Evolutionary conservation across 2,329 filamentous ascomycete species (phyloP).

Genomic region (Aureobasidium namibiae): DNA sequence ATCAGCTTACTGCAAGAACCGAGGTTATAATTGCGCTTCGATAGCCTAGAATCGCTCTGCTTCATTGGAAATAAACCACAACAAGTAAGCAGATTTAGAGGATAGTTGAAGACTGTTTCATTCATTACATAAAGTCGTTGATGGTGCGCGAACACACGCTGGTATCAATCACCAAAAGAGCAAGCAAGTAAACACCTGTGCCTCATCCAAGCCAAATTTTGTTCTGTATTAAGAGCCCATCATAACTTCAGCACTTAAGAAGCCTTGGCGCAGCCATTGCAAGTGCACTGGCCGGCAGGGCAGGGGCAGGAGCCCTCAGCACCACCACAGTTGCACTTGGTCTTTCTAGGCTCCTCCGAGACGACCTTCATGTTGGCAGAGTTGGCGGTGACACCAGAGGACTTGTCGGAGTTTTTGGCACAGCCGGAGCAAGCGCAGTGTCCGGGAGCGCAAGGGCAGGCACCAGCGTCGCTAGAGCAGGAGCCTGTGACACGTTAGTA

Average conservation of each 20-base stretch:
- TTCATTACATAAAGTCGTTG: constrained; percentile 12
- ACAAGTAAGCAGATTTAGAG: background rate
- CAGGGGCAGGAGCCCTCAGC: constrained; percentile 39
- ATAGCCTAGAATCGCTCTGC: no score
- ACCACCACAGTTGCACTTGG: constrained; percentile 43
- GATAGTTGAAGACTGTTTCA: constrained; percentile 4
- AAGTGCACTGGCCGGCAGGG: constrained; percentile 39
- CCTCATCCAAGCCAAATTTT: constrained; percentile 5
- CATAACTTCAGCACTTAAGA: background rate
- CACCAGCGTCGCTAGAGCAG: constrained; percentile 33
- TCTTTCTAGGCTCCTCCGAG: constrained; percentile 39
- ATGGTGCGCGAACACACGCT: constrained; percentile 2
- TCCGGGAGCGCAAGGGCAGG: constrained; percentile 38
- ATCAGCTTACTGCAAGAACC: no score
- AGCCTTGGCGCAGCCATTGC: constrained; percentile 38
- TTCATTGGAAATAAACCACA: no score
- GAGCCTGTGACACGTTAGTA: constrained; percentile 21
- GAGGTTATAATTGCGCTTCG: no score
- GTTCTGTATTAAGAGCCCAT: background rate
- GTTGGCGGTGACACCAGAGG: constrained; percentile 21
- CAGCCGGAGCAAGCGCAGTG: constrained; percentile 40
- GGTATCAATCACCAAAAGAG: constrained; percentile 10
- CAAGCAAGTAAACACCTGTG: constrained; percentile 9
- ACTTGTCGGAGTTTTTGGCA: constrained; percentile 36
- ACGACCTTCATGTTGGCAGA: constrained; percentile 36